Percentiles rank a stretch among this genome's conserved stretches.
These are phyloP conservation scores for Trypanosoma caninum DNA, from an alignment of 208 protist species.

Conservation along the genomic window DNA sequence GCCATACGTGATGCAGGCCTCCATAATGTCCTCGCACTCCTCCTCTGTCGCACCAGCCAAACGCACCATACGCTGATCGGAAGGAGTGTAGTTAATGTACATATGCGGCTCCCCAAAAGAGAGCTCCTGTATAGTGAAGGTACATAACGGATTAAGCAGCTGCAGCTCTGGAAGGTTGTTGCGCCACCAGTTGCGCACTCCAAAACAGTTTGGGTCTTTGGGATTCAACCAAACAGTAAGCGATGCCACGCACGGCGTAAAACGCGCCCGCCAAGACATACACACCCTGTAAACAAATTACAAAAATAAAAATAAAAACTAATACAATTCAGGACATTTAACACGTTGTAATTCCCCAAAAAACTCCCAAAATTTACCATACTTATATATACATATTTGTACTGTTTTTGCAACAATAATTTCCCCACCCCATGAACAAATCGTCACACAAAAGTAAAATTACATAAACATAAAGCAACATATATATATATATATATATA, in stretches of 20 bases:
- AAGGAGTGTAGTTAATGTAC: conserved; percentile 88
- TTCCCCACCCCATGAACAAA: not conserved
- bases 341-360: not conserved
- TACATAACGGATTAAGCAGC: conserved; percentile 88
- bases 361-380: not conserved
- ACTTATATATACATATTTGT: no score
- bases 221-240: conserved; percentile 90
- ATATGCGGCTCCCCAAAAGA: conserved; percentile 90
- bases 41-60: conserved; percentile 87
- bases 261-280: conserved; percentile 90
- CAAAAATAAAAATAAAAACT: conserved; percentile 4
- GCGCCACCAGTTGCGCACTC: conserved; percentile 90
- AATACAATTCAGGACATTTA: no score
- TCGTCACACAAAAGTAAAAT: no score
- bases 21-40: conserved; percentile 90
- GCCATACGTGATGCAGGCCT: conserved; percentile 86
- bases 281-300: not conserved
- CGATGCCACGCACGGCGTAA: conserved; percentile 80
- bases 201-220: conserved; percentile 91
- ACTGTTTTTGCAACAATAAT: no score
- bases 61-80: conserved; percentile 85
- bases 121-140: conserved; percentile 87
- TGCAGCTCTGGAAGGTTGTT: conserved; percentile 89
- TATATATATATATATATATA: not conserved
- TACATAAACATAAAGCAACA: not conserved